Evolutionary conservation across 176 grass and related monocot genomes (phyloP).

Genomic region (Oryza officinalis): DNA sequence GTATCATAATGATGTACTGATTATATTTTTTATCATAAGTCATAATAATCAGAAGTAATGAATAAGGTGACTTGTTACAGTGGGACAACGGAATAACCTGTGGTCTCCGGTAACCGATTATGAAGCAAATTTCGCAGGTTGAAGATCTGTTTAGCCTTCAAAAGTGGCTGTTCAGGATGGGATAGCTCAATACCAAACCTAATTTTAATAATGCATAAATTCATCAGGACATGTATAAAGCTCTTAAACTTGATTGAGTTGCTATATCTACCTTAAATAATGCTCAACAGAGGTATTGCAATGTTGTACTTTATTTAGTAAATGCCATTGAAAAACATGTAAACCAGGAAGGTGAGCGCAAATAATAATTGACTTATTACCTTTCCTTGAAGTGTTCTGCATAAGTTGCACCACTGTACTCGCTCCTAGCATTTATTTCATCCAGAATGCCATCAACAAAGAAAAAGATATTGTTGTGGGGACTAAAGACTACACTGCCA

Average conservation of each 20-base stretch:
- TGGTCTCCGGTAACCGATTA: slow-evolving; percentile 63
- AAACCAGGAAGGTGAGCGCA: slow-evolving; percentile 14
- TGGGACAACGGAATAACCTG: slow-evolving; percentile 53
- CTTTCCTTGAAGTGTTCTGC: slow-evolving; percentile 62
- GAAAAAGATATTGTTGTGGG: slow-evolving; percentile 69
- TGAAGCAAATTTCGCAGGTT: slow-evolving; percentile 76
- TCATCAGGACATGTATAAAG: slow-evolving; percentile 26
- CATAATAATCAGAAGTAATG: not conserved
- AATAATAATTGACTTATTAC: slow-evolving; percentile 43
- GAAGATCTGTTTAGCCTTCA: slow-evolving; percentile 85
- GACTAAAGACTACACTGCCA: slow-evolving; percentile 82
- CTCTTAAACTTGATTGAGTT: slow-evolving; percentile 11
- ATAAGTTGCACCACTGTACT: slow-evolving; percentile 49
- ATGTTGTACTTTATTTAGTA: not conserved
- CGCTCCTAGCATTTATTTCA: slow-evolving; percentile 60
- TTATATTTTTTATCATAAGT: not conserved
- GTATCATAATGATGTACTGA: slow-evolving; percentile 17
- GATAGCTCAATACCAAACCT: slow-evolving; percentile 65
- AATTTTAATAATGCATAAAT: slow-evolving; percentile 40
- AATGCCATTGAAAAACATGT: not conserved
- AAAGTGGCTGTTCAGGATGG: slow-evolving; percentile 77
- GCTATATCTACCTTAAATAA: not conserved
- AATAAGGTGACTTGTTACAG: not conserved
- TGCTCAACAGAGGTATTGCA: not conserved
- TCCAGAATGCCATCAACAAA: slow-evolving; percentile 67